A percentile compares a stretch with the other conserved stretches of the same genome.
These are phyloP conservation scores for Bisporella sp. DNA, from an alignment of 2,329 filamentous ascomycete species.

Conservation along the genomic window DNA sequence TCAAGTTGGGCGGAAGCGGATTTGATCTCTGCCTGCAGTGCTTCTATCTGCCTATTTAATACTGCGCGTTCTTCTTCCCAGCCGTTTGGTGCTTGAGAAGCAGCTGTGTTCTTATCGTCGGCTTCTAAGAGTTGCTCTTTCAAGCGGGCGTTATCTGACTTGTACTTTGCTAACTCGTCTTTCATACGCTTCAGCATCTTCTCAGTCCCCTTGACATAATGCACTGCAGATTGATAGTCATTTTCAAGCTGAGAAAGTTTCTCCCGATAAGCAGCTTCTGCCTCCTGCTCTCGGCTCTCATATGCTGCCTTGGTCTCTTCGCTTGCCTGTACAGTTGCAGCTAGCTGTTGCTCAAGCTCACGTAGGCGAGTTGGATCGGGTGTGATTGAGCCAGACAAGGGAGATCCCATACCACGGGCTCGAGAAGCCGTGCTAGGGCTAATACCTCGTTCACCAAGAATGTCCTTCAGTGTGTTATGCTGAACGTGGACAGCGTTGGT, in stretches of 20 bases:
- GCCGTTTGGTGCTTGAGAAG: conserved; percentile 42
- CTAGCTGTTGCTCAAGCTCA: conserved; percentile 84
- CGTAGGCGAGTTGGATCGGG: conserved; percentile 74
- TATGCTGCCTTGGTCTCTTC: conserved; percentile 77
- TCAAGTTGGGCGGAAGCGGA: conserved; percentile 63
- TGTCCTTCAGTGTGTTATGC: conserved; percentile 86
- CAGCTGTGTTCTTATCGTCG: conserved; percentile 43
- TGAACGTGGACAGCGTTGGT: conserved; percentile 91
- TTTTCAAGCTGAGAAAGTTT: conserved; percentile 91
- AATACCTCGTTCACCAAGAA: conserved; percentile 82
- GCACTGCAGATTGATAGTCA: conserved; percentile 95
- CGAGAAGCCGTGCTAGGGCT: conserved; percentile 68
- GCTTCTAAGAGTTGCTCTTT: conserved; percentile 72
- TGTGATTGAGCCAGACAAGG: conserved; percentile 65
- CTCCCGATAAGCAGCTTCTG: conserved; percentile 84
- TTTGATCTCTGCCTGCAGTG: conserved; percentile 62
- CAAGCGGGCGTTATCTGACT: conserved; percentile 74
- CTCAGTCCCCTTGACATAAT: conserved; percentile 96
- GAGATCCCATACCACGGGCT: conserved; percentile 65
- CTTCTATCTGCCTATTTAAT: conserved; percentile 62
- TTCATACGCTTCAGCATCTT: conserved; percentile 99
- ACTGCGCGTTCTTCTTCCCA: conserved; percentile 70
- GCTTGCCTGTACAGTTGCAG: conserved; percentile 68
- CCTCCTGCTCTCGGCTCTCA: conserved; percentile 74
- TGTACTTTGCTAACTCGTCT: conserved; percentile 90